These are phyloP conservation scores for Intubia oerlemansii DNA, from an alignment of 2,329 filamentous ascomycete genomes.

Conservation along the genomic window DNA sequence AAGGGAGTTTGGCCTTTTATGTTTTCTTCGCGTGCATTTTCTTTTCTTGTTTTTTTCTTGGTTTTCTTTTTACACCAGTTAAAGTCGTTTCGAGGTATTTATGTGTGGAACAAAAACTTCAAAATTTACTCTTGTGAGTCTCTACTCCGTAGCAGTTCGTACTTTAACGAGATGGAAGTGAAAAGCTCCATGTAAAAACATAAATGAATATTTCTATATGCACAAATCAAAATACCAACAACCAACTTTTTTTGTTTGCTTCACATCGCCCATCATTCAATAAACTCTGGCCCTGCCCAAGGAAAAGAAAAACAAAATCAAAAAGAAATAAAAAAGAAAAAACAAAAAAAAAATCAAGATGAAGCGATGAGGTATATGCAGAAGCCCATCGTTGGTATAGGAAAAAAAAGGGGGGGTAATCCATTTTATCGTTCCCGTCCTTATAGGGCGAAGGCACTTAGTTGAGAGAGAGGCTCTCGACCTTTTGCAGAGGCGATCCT, in stretches of 20 bases:
- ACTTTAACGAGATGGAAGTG: no score
- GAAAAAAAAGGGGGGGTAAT: neutral
- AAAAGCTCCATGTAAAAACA: no score
- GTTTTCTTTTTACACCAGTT: neutral
- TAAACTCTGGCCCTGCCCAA: no score
- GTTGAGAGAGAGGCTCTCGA: no score
- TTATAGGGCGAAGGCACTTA: neutral
- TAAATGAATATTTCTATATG: no score
- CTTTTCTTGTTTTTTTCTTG: slow-evolving; percentile 1
- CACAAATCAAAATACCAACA: no score
- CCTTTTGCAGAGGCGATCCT: slow-evolving; percentile 3
- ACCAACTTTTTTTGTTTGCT: no score
- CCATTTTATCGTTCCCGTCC: neutral
- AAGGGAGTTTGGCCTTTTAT: slow-evolving; percentile 2
- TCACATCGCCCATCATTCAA: no score
- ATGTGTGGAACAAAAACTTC: neutral
- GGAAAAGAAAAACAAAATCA: no score
- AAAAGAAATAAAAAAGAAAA: neutral
- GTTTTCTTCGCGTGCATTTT: no score
- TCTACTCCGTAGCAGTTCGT: neutral
- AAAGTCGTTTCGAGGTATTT: no score
- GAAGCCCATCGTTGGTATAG: neutral
- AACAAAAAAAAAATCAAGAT: neutral
- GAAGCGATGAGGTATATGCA: no score
- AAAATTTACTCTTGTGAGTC: neutral